Evolutionary conservation across 2,329 filamentous ascomycete genomes (phyloP).

Genomic region (Cercospora citrullina): DNA sequence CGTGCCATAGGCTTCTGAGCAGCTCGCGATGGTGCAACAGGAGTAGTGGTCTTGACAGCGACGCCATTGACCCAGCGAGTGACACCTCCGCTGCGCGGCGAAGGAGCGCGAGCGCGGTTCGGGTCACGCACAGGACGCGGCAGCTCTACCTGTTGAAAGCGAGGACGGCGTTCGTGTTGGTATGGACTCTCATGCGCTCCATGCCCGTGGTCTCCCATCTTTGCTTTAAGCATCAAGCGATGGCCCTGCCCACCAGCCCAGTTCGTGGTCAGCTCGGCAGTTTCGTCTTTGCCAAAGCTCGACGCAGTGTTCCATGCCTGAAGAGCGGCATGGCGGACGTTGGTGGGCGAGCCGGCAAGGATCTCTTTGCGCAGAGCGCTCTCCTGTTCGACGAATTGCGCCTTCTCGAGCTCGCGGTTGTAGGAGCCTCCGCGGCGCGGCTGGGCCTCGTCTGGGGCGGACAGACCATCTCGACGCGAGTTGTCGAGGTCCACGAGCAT

Average conservation of each 20-base stretch:
- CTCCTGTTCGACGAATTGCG: neutral
- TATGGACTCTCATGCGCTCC: neutral
- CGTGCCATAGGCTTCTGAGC: neutral
- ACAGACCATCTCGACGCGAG: slow-evolving; percentile 27
- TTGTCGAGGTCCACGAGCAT: slow-evolving; percentile 33
- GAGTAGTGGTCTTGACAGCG: neutral
- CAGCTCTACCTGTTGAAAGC: neutral
- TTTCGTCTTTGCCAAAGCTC: slow-evolving; percentile 19
- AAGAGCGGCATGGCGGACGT: neutral
- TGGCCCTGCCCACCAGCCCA: slow-evolving; percentile 26
- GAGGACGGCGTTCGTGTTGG: neutral
- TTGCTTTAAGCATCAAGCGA: slow-evolving; percentile 15
- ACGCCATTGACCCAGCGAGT: slow-evolving; percentile 5
- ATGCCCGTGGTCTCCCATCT: neutral
- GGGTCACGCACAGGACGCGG: neutral
- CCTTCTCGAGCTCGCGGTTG: neutral
- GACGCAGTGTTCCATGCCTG: slow-evolving; percentile 19
- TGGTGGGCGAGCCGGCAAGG: neutral
- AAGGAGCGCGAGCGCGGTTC: slow-evolving; percentile 6
- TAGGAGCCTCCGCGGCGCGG: neutral
- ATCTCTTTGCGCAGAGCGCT: neutral
- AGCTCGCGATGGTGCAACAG: neutral
- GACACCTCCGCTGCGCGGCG: slow-evolving; percentile 5
- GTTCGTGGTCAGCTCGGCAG: slow-evolving; percentile 17
- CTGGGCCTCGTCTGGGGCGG: slow-evolving; percentile 20